Percentiles rank a stretch among this genome's conserved stretches.
These are phyloP conservation scores for Sclerotinia trifoliorum DNA, from an alignment of 2,329 filamentous ascomycete species.

Conservation along the genomic window DNA sequence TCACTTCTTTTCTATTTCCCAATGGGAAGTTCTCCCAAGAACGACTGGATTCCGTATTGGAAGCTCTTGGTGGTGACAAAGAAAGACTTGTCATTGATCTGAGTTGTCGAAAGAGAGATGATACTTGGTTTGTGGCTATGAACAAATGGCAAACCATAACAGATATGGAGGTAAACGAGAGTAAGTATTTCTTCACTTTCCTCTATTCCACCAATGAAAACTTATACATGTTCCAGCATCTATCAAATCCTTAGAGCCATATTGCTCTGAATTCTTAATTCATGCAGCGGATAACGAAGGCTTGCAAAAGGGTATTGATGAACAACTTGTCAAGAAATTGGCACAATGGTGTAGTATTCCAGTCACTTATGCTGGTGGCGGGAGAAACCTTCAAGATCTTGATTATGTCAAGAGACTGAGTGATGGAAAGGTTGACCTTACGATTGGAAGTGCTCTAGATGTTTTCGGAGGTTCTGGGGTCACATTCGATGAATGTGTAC, in stretches of 20 bases:
- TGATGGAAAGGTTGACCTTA: constrained; percentile 80
- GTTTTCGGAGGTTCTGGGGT: constrained; percentile 90
- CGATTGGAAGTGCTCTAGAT: constrained; percentile 93
- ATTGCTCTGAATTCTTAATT: constrained; percentile 95
- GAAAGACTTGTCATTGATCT: constrained; percentile 89
- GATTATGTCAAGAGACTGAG: constrained; percentile 79
- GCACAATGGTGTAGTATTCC: constrained; percentile 87
- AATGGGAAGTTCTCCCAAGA: constrained; percentile 75
- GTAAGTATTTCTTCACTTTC: constrained; percentile 47
- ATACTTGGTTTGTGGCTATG: constrained; percentile 95
- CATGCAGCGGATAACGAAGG: constrained; percentile 97
- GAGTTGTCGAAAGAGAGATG: constrained; percentile 73
- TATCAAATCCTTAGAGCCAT: constrained; percentile 77
- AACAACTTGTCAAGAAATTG: constrained; percentile 73
- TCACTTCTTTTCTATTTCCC: constrained; percentile 94
- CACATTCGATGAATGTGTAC: constrained; percentile 82
- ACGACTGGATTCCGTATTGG: constrained; percentile 71
- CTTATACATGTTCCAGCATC: constrained; percentile 56
- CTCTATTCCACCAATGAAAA: not conserved
- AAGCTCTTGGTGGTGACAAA: constrained; percentile 70
- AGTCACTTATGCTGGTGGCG: constrained; percentile 96
- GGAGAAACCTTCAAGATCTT: constrained; percentile 75
- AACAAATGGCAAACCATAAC: constrained; percentile 99
- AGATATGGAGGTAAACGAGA: constrained; percentile 88
- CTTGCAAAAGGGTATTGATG: constrained; percentile 85